Percentiles rank a stretch among this genome's conserved stretches.
phyloP scores from a whole-genome alignment of 1,139 yeast genomes.

The Wickerhamomyces sp. region DNA sequence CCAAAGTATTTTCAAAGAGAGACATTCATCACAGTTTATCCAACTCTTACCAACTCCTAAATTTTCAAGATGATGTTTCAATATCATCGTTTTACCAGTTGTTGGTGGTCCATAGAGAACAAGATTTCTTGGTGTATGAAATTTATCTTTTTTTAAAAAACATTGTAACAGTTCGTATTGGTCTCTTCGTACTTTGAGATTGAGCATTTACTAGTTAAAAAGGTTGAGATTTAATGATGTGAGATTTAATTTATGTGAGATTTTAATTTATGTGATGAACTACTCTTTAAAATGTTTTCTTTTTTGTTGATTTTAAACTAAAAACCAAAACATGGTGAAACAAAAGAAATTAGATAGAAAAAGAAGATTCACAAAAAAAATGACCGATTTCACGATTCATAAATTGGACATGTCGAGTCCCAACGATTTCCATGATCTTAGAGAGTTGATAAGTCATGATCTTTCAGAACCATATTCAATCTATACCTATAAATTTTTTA shows the following conservation, averaged over 20 bases:
- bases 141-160: conserved; percentile 7
- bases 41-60: conserved; percentile 10
- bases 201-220: too few species aligned
- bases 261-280: too few species aligned
- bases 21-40: conserved; percentile 22
- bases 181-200: conserved; percentile 9
- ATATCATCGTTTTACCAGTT: conserved; percentile 20
- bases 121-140: conserved; percentile 6
- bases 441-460: conserved; percentile 49
- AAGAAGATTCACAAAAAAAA: too few species aligned
- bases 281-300: too few species aligned
- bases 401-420: conserved; percentile 26
- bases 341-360: too few species aligned
- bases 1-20: conserved; percentile 17
- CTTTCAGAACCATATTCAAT: conserved; percentile 71
- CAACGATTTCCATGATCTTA: conserved; percentile 30
- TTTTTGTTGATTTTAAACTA: too few species aligned
- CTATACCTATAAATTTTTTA: conserved; percentile 64
- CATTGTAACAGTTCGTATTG: conserved; percentile 13
- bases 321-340: too few species aligned
- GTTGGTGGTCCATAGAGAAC: conserved; percentile 18
- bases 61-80: conserved; percentile 8
- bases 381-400: conserved; percentile 21
- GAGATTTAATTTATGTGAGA: too few species aligned
- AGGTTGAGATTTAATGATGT: too few species aligned